Conservation (phyloP, 2,329 filamentous ascomycete genomes). For the Microcyclosporella mali region DNA sequence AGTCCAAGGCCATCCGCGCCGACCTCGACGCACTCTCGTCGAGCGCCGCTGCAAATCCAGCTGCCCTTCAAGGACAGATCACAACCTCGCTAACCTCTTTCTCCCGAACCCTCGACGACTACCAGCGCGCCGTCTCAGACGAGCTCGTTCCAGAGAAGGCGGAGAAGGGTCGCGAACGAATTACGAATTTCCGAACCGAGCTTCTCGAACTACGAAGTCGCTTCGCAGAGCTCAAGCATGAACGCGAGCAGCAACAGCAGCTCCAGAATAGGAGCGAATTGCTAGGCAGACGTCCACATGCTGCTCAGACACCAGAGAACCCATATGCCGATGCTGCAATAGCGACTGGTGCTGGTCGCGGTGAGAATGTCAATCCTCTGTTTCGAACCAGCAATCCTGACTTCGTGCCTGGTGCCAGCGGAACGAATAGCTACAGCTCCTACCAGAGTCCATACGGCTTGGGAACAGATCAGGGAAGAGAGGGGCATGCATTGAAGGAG, state of each 20-base stretch:
- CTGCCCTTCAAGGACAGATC: constrained; percentile 57
- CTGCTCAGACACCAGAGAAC: constrained; percentile 69
- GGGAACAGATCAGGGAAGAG: constrained; percentile 42
- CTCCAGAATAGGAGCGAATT: constrained; percentile 63
- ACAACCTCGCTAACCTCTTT: constrained; percentile 76
- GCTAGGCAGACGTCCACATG: constrained; percentile 74
- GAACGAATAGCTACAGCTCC: constrained; percentile 36
- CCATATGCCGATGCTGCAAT: constrained; percentile 65
- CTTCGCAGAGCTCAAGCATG: constrained; percentile 70
- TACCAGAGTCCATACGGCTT: constrained; percentile 34
- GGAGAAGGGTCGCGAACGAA: constrained; percentile 77
- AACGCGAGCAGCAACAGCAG: constrained; percentile 58
- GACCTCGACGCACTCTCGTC: constrained; percentile 66
- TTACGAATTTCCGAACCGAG: constrained; percentile 79
- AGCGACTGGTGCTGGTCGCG: constrained; percentile 23
- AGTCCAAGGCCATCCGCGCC: constrained; percentile 70
- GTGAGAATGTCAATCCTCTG: constrained; percentile 31
- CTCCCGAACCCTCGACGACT: constrained; percentile 86
- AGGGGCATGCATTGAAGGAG: constrained; percentile 79
- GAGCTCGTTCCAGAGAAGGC: constrained; percentile 89
- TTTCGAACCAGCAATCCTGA: constrained; percentile 34
- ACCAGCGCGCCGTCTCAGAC: constrained; percentile 74
- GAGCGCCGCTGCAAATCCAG: constrained; percentile 52
- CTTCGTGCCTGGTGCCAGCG: constrained; percentile 27
- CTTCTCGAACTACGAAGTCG: constrained; percentile 71